A percentile compares a stretch with the other conserved stretches of the same genome.
phyloP scores from a whole-genome alignment of 2,329 filamentous ascomycete species.

The Aotearoamyces nothofagi region DNA sequence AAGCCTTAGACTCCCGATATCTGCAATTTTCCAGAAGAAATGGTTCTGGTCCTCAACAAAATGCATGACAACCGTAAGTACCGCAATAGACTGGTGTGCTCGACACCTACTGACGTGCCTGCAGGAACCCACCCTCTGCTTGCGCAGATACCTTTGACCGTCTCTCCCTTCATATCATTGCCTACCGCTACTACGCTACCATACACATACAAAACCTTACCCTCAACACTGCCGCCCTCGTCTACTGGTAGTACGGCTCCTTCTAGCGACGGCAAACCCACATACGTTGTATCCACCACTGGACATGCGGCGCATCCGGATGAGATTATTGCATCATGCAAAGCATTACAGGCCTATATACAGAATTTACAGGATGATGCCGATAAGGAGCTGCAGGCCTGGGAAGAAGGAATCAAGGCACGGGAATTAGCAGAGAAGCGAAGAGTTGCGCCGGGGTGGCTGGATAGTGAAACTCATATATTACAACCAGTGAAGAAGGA shows the following conservation, averaged over 20 bases:
- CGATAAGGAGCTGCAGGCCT: constrained; percentile 47
- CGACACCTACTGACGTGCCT: too few relatives aligned
- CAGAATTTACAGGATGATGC: constrained; percentile 53
- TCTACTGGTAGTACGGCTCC: constrained; percentile 35
- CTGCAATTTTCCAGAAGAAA: too few relatives aligned
- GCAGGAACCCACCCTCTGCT: constrained; percentile 71
- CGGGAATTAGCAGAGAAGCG: constrained; percentile 68
- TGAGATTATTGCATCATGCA: constrained; percentile 71
- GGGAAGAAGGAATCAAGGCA: constrained; percentile 50
- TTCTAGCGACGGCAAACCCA: constrained; percentile 31
- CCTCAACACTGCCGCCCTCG: constrained; percentile 69
- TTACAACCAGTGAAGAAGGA: constrained; percentile 47
- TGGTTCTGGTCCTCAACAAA: too few relatives aligned
- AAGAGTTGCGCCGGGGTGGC: constrained; percentile 64
- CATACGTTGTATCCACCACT: constrained; percentile 64
- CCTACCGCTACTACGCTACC: constrained; percentile 82
- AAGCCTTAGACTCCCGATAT: too few relatives aligned
- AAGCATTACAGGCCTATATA: constrained; percentile 63
- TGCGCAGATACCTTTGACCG: constrained; percentile 81
- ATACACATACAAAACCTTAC: constrained; percentile 86
- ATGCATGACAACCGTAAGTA: constrained; percentile 18
- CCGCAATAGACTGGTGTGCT: too few relatives aligned
- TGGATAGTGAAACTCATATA: constrained; percentile 58
- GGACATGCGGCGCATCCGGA: constrained; percentile 77
- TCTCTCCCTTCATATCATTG: constrained; percentile 86